Base-by-base conservation (phyloP, 2,329 filamentous ascomycete genomes). In the Penicillium sp. region DNA sequence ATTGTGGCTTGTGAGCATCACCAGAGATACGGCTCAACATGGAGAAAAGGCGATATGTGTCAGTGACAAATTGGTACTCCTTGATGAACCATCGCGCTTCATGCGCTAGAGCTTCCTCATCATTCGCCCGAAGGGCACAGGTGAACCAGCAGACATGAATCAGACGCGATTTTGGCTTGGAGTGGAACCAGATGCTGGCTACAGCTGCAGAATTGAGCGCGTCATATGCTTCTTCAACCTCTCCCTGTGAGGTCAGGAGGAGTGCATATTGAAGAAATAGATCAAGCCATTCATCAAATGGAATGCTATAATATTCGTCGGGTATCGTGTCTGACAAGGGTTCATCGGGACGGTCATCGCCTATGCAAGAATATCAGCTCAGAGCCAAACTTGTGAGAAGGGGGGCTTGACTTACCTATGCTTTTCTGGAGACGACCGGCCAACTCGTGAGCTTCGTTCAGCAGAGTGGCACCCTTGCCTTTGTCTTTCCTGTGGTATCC, bases 181-280 rank as follows among this genome's bases (percentile, higher is more conserved):
- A 83, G 62, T 90, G 87, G 65, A 87, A 88, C 77, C 95, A 98
- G 23, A 97, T 86, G 53, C 90, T 92, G 14, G 92, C 91, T 68
- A 91, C 88, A 49, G 88, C 83, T 1, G 91, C 91, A 6, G 89
- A 86, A 60, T 92, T 86, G 64, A 96, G 88, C 8, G 92, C 85
- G 50, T 88, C 86, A 72, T 96, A 97, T 50, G 91, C 88, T 61
- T 91, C 88, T 43, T 88, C 82, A 14, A 84, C 80, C 48, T 89
- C 85, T 33, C 87, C 87, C 21, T 82, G 78, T 43, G 86, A 84
- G 8, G 92, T 90, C 31, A 95, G 83, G 5, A 88, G 81, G 48
- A 97, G 81, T 3, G 92, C 90, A 70, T 96, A 96, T 68, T 95
- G 90, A 35, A 96, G 83, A 70, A 99, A 96, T 1, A 96, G 82